Conservation (phyloP, 306 rosid species). For the Lotus japonicus region DNA sequence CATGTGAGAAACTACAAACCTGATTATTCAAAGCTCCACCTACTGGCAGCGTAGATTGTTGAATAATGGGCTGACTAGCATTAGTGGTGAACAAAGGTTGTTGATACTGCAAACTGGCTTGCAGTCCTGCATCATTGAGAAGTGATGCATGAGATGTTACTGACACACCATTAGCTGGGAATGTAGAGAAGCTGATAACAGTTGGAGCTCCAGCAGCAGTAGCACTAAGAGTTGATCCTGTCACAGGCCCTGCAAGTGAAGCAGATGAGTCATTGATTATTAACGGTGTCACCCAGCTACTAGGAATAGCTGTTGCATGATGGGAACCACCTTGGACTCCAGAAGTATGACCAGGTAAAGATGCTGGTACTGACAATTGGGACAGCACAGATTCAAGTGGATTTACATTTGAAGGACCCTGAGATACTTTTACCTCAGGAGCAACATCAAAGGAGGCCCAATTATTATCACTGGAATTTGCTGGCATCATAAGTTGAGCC, state of each 20-base stretch:
- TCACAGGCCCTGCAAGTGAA: slow-evolving; percentile 34
- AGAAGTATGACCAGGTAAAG: slow-evolving; percentile 48
- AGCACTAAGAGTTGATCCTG: slow-evolving; percentile 15
- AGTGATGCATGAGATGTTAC: slow-evolving; percentile 31
- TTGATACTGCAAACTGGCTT: slow-evolving; percentile 54
- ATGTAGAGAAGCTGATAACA: slow-evolving; percentile 34
- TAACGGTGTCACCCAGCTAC: slow-evolving; percentile 26
- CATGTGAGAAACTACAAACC: slow-evolving; percentile 33
- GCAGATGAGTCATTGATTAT: slow-evolving; percentile 23
- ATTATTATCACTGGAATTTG: slow-evolving; percentile 42
- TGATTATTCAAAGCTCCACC: slow-evolving; percentile 54
- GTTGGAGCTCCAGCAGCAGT: slow-evolving; percentile 35
- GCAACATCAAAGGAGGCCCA: slow-evolving; percentile 92
- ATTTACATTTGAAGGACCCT: slow-evolving; percentile 53
- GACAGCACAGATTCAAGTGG: slow-evolving; percentile 65
- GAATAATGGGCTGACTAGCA: slow-evolving; percentile 40
- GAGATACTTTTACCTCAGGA: slow-evolving; percentile 42
- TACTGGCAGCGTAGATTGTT: slow-evolving; percentile 38
- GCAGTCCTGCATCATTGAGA: slow-evolving; percentile 41
- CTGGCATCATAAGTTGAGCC: slow-evolving; percentile 43
- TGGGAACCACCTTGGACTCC: slow-evolving; percentile 32
- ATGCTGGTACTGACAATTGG: slow-evolving; percentile 54
- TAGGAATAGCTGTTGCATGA: slow-evolving; percentile 26
- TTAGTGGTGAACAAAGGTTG: slow-evolving; percentile 41
- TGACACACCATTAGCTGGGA: slow-evolving; percentile 48